A percentile compares a stretch with the other conserved stretches of the same genome.
These are phyloP conservation scores for Forsythia viridissima DNA, from an alignment of 257 asterid species.

Conservation along the genomic window DNA sequence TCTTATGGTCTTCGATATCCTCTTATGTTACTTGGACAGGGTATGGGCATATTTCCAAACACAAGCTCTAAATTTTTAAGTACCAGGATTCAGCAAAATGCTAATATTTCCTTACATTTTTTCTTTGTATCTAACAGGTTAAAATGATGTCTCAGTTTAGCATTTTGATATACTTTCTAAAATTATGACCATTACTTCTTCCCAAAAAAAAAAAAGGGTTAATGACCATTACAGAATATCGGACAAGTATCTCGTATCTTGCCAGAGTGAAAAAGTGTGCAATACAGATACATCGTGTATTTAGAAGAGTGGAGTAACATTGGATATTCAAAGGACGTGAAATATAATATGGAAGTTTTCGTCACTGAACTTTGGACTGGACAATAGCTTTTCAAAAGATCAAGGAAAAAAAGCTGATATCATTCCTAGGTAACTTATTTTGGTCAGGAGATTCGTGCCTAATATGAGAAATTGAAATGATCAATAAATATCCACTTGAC, in stretches of 20 bases:
- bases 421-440: constrained; percentile 6
- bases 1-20: background rate
- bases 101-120: background rate
- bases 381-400: background rate
- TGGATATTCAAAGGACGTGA: background rate
- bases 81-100: background rate
- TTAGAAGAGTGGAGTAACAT: background rate
- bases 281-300: background rate
- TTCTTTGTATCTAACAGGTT: background rate
- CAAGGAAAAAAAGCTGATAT: background rate
- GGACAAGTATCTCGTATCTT: background rate
- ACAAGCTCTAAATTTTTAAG: background rate
- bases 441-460: background rate
- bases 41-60: background rate
- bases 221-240: background rate
- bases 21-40: background rate
- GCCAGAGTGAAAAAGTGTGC: background rate
- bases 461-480: constrained; percentile 9
- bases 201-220: no score
- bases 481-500: constrained; percentile 10
- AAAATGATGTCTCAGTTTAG: background rate
- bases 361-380: background rate
- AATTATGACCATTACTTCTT: background rate
- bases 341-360: background rate
- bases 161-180: background rate